Conservation (phyloP, 768 basidiomycete genomes). For the Mycena albidolilacea region DNA sequence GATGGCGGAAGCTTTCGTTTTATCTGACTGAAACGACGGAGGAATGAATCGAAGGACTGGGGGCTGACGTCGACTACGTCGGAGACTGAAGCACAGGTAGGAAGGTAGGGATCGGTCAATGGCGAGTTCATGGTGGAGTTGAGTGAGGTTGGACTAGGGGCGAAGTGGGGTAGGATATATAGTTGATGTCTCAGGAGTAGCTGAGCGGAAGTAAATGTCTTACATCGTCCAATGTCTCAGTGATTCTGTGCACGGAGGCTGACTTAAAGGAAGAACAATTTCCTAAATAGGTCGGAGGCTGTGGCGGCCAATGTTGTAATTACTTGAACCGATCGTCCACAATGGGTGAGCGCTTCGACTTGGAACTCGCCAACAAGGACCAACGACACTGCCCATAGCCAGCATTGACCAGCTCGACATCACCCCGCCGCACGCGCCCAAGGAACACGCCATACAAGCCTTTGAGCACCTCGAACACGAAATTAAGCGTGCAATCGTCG, state of each 20-base stretch:
- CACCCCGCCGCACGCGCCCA: conserved; percentile 74
- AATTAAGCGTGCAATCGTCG: conserved; percentile 78
- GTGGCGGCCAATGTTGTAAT: not conserved
- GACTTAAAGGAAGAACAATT: conserved; percentile 9
- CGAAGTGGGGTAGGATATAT: conserved; percentile 13
- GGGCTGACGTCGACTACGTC: not conserved
- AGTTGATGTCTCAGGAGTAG: not conserved
- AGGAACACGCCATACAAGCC: conserved; percentile 72
- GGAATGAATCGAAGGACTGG: conserved; percentile 1
- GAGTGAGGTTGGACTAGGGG: conserved; percentile 9
- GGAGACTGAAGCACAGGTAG: conserved; percentile 1
- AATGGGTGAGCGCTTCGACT: conserved; percentile 41
- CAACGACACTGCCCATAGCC: conserved; percentile 55
- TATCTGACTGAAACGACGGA: conserved; percentile 26
- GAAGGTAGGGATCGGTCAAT: not conserved
- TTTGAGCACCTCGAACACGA: conserved; percentile 67
- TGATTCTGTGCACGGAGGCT: not conserved
- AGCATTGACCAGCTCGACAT: conserved; percentile 69
- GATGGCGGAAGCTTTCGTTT: conserved; percentile 31
- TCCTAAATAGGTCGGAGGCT: conserved; percentile 15
- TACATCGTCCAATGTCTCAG: conserved; percentile 3
- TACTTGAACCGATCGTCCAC: conserved; percentile 28
- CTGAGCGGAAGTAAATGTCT: conserved; percentile 31
- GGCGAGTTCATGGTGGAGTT: conserved; percentile 18
- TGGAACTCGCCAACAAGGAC: not conserved